Percentiles rank a stretch among this genome's conserved stretches.
phyloP scores from a whole-genome alignment of 441 rosid genomes.

The Bruguiera hainesii region DNA sequence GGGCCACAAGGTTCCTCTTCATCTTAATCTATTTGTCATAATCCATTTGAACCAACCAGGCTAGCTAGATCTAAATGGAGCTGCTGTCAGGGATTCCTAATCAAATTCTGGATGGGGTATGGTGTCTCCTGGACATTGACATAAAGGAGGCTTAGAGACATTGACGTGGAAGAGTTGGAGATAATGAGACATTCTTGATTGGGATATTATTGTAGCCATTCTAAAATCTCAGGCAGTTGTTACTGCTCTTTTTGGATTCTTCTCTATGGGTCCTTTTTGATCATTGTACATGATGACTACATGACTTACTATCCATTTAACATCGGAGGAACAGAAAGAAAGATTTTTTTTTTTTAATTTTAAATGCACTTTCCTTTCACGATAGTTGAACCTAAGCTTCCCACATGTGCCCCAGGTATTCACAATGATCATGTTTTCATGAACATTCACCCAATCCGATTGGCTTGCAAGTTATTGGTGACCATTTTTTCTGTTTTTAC shows the following conservation, averaged over 20 bases:
- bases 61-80: background rate
- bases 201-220: slow-evolving; percentile 19
- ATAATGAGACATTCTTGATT: slow-evolving; percentile 25
- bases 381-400: no score
- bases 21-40: slow-evolving; percentile 4
- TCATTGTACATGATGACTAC: slow-evolving; percentile 9
- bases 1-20: slow-evolving; percentile 7
- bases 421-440: no score
- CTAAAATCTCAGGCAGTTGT: slow-evolving; percentile 16
- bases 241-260: slow-evolving; percentile 42
- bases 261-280: slow-evolving; percentile 14
- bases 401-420: no score
- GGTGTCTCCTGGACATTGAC: slow-evolving; percentile 32
- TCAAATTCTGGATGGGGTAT: slow-evolving; percentile 11
- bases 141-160: slow-evolving; percentile 22
- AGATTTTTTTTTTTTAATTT: no score
- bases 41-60: background rate
- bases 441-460: no score
- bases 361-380: no score
- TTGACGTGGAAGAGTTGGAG: slow-evolving; percentile 26
- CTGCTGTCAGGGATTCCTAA: background rate
- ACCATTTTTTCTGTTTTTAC: no score
- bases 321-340: no score
- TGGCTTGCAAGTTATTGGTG: no score
- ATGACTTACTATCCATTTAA: no score